phyloP scores from a whole-genome alignment of 306 rosid species.

The Canavalia gladiata region DNA sequence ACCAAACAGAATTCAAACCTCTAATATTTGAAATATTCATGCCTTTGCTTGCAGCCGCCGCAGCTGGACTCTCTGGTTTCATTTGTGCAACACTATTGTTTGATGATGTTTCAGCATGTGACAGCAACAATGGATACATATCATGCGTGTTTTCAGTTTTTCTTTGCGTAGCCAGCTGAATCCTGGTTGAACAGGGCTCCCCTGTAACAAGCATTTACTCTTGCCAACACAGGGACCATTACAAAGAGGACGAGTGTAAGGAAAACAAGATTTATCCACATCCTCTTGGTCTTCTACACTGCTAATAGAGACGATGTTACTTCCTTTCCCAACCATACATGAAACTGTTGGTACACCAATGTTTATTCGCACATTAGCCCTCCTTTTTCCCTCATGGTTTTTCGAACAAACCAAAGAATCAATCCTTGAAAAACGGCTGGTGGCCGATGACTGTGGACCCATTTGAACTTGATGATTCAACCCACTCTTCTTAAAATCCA shows the following conservation, averaged over 20 bases:
- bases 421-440: slow-evolving; percentile 46
- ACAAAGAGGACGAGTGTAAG: slow-evolving; percentile 13
- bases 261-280: slow-evolving; percentile 48
- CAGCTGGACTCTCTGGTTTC: slow-evolving; percentile 41
- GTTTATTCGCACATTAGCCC: slow-evolving; percentile 45
- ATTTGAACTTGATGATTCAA: slow-evolving; percentile 50
- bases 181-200: slow-evolving; percentile 34
- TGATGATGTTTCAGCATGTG: slow-evolving; percentile 49
- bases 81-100: slow-evolving; percentile 40
- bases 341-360: slow-evolving; percentile 34
- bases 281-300: slow-evolving; percentile 37
- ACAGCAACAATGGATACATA: slow-evolving; percentile 42
- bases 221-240: slow-evolving; percentile 39
- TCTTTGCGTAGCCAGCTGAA: slow-evolving; percentile 39
- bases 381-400: slow-evolving; percentile 72
- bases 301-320: slow-evolving; percentile 27
- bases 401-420: slow-evolving; percentile 60
- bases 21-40: slow-evolving; percentile 43
- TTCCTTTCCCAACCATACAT: slow-evolving; percentile 56
- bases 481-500: slow-evolving; percentile 40
- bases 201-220: slow-evolving; percentile 38
- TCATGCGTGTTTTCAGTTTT: slow-evolving; percentile 25
- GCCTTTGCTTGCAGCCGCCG: slow-evolving; percentile 43
- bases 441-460: slow-evolving; percentile 45
- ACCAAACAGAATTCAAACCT: slow-evolving; percentile 83